phyloP scores from a whole-genome alignment of 2,329 filamentous ascomycete species.

The Zasmidium angulare region DNA sequence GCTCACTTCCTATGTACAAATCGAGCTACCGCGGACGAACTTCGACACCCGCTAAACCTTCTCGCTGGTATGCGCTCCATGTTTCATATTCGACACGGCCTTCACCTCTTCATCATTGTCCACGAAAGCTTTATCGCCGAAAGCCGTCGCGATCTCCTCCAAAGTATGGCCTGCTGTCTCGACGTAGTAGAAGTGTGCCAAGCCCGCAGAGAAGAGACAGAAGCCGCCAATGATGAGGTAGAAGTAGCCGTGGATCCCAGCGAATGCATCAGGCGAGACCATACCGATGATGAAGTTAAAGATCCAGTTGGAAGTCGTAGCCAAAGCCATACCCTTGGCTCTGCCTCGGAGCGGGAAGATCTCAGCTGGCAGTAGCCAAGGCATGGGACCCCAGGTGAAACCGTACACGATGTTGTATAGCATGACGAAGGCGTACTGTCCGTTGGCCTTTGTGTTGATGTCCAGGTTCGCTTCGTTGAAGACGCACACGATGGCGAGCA shows the following conservation, averaged over 20 bases:
- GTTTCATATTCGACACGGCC: constrained; percentile 4
- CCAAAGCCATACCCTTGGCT: constrained; percentile 90
- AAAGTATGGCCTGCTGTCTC: constrained; percentile 41
- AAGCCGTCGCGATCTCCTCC: constrained; percentile 43
- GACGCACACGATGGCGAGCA: constrained; percentile 83
- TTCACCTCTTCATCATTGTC: constrained; percentile 21
- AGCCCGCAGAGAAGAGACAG: constrained; percentile 39
- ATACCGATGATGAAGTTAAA: constrained; percentile 42
- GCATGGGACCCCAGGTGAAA: constrained; percentile 90
- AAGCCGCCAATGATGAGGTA: constrained; percentile 46
- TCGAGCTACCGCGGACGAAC: too few species aligned
- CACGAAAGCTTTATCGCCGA: constrained; percentile 44
- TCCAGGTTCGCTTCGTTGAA: constrained; percentile 75
- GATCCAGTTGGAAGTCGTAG: constrained; percentile 56
- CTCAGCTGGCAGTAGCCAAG: constrained; percentile 90
- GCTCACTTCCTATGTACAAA: too few species aligned
- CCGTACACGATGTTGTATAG: constrained; percentile 95
- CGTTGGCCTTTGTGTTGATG: constrained; percentile 68
- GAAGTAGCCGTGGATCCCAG: constrained; percentile 44
- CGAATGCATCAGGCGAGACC: constrained; percentile 45
- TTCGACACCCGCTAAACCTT: neutral
- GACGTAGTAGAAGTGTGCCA: constrained; percentile 44
- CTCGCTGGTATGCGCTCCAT: neutral
- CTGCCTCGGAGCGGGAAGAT: constrained; percentile 92
- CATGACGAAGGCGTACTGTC: constrained; percentile 92